A percentile compares a stretch with the other conserved stretches of the same genome.
phyloP scores from a whole-genome alignment of 2,329 filamentous ascomycete species.

The Aspergillus amoenus region DNA sequence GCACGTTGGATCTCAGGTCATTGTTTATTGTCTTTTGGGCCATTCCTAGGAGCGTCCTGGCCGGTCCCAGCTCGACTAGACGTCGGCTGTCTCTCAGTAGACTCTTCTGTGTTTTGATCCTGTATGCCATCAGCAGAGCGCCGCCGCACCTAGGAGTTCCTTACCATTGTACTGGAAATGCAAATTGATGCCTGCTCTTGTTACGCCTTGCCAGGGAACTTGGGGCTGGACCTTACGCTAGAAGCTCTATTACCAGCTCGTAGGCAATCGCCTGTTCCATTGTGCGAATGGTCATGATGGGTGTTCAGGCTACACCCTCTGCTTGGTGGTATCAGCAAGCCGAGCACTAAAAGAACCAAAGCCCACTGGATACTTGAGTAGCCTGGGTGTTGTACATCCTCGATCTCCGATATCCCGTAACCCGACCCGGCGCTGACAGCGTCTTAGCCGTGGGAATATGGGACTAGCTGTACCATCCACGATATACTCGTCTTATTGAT shows the following conservation, averaged over 20 bases:
- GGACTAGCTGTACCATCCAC: background rate
- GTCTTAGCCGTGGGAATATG: background rate
- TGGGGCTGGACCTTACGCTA: background rate
- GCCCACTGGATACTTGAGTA: background rate
- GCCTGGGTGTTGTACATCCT: background rate
- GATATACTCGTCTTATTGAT: background rate
- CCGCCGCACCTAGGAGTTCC: background rate
- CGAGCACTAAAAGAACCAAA: background rate
- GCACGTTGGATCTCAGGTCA: background rate
- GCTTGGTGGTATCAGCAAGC: background rate
- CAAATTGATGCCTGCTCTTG: constrained; percentile 2
- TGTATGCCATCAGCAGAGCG: background rate
- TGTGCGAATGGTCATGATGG: background rate
- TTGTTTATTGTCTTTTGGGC: background rate
- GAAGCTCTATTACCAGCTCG: background rate
- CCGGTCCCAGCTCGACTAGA: background rate
- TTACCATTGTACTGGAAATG: constrained; percentile 9
- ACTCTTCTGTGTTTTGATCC: constrained; percentile 1
- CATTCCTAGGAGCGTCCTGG: constrained; percentile 2
- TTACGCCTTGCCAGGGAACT: too few species aligned
- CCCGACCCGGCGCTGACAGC: background rate
- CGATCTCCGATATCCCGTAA: constrained; percentile 1
- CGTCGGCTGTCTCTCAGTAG: background rate
- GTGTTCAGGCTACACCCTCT: background rate
- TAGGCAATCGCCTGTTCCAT: constrained; percentile 1